phyloP scores from a whole-genome alignment of 2,329 filamentous ascomycete genomes.

The Amylocarpus encephaloides region DNA sequence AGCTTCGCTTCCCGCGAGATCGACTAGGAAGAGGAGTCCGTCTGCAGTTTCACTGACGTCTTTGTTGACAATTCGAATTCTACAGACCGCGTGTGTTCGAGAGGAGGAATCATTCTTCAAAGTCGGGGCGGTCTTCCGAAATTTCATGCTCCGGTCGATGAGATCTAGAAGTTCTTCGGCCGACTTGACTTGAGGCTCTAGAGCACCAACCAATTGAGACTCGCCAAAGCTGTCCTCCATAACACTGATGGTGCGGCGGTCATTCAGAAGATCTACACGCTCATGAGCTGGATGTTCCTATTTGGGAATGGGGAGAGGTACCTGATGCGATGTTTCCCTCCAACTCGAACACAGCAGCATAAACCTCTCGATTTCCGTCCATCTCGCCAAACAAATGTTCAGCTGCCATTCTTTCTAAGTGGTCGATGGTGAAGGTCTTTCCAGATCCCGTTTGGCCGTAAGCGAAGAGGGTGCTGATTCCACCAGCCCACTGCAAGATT shows the following conservation, averaged over 20 bases:
- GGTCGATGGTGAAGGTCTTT: constrained; percentile 41
- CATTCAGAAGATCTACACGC: constrained; percentile 36
- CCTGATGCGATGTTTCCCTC: constrained; percentile 66
- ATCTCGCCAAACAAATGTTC: constrained; percentile 65
- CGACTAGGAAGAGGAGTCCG: constrained; percentile 41
- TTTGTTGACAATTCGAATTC: constrained; percentile 36
- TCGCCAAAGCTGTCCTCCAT: constrained; percentile 41
- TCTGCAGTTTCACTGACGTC: constrained; percentile 29
- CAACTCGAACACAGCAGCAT: constrained; percentile 84
- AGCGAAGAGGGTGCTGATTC: constrained; percentile 38
- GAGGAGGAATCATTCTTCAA: constrained; percentile 43
- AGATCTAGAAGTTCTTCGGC: constrained; percentile 66
- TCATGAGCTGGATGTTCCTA: background rate
- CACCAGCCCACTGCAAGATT: constrained; percentile 3
- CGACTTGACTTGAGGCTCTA: constrained; percentile 33
- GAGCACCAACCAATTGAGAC: constrained; percentile 39
- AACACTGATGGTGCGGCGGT: constrained; percentile 37
- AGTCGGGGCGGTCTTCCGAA: constrained; percentile 39
- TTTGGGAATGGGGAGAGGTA: background rate
- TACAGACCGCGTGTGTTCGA: constrained; percentile 43
- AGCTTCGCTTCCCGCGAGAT: constrained; percentile 50
- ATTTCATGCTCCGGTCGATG: constrained; percentile 62
- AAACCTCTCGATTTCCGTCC: constrained; percentile 80
- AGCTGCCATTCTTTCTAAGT: constrained; percentile 37
- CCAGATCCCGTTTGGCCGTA: constrained; percentile 46